These are phyloP conservation scores for Arabis hirsuta DNA, from an alignment of 345 rosid genomes.

Conservation along the genomic window DNA sequence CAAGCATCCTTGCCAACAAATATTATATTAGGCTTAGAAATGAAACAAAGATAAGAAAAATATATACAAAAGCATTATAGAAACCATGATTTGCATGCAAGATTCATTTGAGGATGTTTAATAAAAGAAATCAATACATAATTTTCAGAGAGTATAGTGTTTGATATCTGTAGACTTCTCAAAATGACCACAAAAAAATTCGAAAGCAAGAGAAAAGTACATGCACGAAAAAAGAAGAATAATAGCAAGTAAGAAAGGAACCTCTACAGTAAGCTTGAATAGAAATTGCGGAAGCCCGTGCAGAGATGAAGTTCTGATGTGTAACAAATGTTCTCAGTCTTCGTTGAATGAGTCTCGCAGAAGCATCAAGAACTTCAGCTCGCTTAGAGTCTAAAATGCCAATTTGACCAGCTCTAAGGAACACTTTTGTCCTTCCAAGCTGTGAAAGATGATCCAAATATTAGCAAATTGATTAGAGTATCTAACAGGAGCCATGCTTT, in stretches of 20 bases:
- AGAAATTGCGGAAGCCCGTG: constrained; percentile 61
- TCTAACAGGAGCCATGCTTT: constrained; percentile 3
- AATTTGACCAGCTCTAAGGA: constrained; percentile 97
- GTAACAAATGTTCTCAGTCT: constrained; percentile 64
- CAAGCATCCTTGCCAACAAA: constrained; percentile 69
- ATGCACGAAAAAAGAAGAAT: constrained; percentile 21
- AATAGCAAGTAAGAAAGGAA: constrained; percentile 39
- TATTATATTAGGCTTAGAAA: constrained; percentile 39
- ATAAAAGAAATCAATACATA: constrained; percentile 17
- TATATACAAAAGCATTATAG: constrained; percentile 6
- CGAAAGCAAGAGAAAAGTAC: constrained; percentile 19
- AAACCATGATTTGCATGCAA: neutral
- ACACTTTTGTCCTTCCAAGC: constrained; percentile 95
- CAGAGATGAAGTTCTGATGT: constrained; percentile 57
- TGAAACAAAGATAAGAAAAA: constrained; percentile 21
- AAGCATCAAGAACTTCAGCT: constrained; percentile 82
- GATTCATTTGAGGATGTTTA: constrained; percentile 24
- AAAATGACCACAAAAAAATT: constrained; percentile 1
- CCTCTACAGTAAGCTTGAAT: constrained; percentile 94
- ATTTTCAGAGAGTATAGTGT: constrained; percentile 7
- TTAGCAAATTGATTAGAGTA: constrained; percentile 25
- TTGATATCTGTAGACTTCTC: neutral
- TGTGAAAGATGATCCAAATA: constrained; percentile 47
- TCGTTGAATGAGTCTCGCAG: constrained; percentile 80
- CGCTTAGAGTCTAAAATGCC: constrained; percentile 83